Evolutionary conservation across 352 stramenopile genomes (phyloP), one percentile per base, ranked within the genome.

Genomic region (Pythium vanterpoolii): DNA sequence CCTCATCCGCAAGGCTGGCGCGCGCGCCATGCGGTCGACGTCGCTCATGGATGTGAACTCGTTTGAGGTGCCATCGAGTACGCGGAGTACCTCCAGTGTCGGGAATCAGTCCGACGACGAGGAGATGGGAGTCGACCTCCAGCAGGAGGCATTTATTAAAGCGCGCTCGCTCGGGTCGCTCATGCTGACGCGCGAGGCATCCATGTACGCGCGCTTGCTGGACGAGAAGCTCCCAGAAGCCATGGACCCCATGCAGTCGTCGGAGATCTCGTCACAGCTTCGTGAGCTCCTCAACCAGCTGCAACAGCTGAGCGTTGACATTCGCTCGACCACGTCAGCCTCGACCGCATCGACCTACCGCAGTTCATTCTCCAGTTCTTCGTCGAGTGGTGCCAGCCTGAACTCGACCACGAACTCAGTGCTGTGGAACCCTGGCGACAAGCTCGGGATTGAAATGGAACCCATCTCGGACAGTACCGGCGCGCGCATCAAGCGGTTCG

Each of bases 341-440:
- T 83, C 74, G 9, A 75, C 64, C 3, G 57, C 65, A 3, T 87
- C 73, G 56, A 91, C 79, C 28, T 89, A 86, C 58, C 71, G 79
- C 56, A 89, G 79, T 59, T 91, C 79, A n/a, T 83, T 89, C 54
- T 91, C 82, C 4, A 87, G 74, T 45, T 68, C 72, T 13, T 84
- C 77, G 36, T 88, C 80, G 4, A 27, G 36, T 31, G 52, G 56
- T 5, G 36, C 47, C 24, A 53, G 40, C 23, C 42, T 68, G 27
- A 66, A 68, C 16, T 33, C 61, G 10, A 66, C 49, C 18, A 30
- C 66, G 13, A 82, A 71, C 23, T 80, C 79, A 0, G 76, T 91
- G 26, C 64, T 93, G 21, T 93, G 84, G 84, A 89, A 90, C 60
- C 79, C 82, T 1, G 74, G 67, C 13, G 84, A 91, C 62, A 82